Evolutionary conservation across 2,329 filamentous ascomycete species (phyloP).

Genomic region (Curvularia spicifera): DNA sequence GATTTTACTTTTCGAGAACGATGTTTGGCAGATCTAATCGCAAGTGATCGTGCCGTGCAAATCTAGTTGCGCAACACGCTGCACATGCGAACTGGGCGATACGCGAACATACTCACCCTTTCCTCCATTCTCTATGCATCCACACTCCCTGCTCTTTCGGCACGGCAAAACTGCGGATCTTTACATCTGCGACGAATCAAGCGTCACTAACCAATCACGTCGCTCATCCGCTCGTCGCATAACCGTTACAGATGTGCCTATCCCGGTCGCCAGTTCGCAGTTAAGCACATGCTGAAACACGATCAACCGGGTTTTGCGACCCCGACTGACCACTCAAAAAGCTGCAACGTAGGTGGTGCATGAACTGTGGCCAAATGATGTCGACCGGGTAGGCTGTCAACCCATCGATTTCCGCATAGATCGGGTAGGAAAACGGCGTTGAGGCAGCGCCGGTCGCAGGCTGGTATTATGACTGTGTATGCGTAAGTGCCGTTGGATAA

Average conservation of each 20-base stretch:
- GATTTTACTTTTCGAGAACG: neutral
- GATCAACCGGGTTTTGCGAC: neutral
- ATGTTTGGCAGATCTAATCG: neutral
- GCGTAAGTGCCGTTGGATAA: neutral
- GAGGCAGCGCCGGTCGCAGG: slow-evolving; percentile 5
- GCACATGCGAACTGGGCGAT: neutral
- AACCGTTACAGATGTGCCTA: slow-evolving; percentile 2
- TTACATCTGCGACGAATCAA: neutral
- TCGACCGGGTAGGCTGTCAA: neutral
- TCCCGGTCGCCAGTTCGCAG: neutral
- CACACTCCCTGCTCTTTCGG: neutral
- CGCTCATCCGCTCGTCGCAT: neutral
- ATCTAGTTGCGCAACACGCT: neutral
- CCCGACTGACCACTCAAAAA: neutral
- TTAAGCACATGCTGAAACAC: neutral
- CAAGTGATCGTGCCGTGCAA: neutral
- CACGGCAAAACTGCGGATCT: neutral
- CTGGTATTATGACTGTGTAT: neutral
- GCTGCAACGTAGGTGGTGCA: neutral
- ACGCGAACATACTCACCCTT: neutral
- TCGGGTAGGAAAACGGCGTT: neutral
- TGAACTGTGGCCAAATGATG: neutral
- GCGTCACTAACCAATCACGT: neutral
- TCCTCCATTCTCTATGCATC: neutral
- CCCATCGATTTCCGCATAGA: neutral